A percentile compares a stretch with the other conserved stretches of the same genome.
Conservation (phyloP, 2,329 filamentous ascomycete genomes). For the Sporothrix brunneoviolacea region DNA sequence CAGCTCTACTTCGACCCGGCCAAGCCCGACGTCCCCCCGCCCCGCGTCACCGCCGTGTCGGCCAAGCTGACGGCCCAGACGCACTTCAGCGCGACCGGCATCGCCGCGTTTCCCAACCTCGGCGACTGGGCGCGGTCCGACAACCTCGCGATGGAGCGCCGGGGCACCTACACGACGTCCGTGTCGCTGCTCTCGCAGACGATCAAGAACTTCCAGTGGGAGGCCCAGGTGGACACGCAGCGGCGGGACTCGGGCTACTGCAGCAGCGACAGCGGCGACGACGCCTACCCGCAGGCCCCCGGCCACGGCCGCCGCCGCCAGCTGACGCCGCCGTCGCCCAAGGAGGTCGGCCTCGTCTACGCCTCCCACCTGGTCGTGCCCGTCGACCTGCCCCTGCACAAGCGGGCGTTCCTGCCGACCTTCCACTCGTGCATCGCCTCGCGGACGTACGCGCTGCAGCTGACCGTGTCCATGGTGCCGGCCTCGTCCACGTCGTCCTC, state of each 20-base stretch:
- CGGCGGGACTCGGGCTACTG: constrained; percentile 50
- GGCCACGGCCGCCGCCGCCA: background rate
- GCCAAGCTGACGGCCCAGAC: constrained; percentile 47
- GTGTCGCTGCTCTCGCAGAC: constrained; percentile 33
- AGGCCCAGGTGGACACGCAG: constrained; percentile 24
- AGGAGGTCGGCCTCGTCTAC: constrained; percentile 30
- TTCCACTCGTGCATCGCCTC: constrained; percentile 54
- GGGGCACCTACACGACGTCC: constrained; percentile 40
- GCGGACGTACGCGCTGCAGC: constrained; percentile 46
- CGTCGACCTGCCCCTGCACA: constrained; percentile 39
- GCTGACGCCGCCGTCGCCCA: background rate
- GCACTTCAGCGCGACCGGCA: constrained; percentile 43
- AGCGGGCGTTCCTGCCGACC: constrained; percentile 47
- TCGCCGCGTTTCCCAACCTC: constrained; percentile 44
- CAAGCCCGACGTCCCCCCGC: constrained; percentile 36
- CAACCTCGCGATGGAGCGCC: constrained; percentile 33
- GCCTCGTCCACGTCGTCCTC: constrained; percentile 32
- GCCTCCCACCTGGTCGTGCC: constrained; percentile 40
- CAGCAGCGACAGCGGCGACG: constrained; percentile 25
- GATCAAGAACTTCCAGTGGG: constrained; percentile 35
- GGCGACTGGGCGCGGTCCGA: constrained; percentile 32
- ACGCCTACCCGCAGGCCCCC: background rate
- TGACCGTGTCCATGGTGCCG: constrained; percentile 34
- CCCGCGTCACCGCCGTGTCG: constrained; percentile 41
- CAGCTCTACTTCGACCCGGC: constrained; percentile 42